Evolutionary conservation across 2,329 filamentous ascomycete species (phyloP), one percentile per base, ranked within the genome.

Genomic region (Magnaporthiopsis rhizophila): DNA sequence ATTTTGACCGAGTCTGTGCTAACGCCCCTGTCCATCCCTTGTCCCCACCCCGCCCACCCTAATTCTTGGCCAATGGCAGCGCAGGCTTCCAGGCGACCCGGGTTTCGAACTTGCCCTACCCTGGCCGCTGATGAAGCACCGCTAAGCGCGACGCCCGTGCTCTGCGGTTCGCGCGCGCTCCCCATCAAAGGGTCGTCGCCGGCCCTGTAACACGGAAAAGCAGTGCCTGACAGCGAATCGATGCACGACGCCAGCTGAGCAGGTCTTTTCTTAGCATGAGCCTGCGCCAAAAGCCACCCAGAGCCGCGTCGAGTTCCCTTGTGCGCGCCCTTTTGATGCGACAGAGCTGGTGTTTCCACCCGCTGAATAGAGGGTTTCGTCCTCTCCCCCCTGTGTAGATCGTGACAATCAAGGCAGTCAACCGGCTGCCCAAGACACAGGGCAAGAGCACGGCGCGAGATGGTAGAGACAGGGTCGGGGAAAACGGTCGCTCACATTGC

Each of bases 51-150:
- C 58, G 50, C 21, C 21, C 1, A 21, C 32, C 61, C 30, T 18
- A 11, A 26, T n/a, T 18, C 2, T 50, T 24, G 34, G 59, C 64
- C 64, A 65, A 64, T 65, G 9, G 53, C n/a, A 66, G 64, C 28
- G 28, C 65, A 60, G 71, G 71, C 69, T 36, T 71, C 74, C 72
- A 74, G 70, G 72, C 73, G 72, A 67, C 65, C 65, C 68, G 68
- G 67, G 77, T 79, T 78, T 79, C 76, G 76, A 57, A 26, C 64
- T 18, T 18, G 18, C 18, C 8, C 38, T 30, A 50, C 21, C 65
- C 68, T 65, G 72, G 68, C 69, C 71, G 68, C 64, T 71, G 76
- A 74, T 77, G 75, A 78, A 69, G 74, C 73, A 71, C 74, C 72
- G 75, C 73, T n/a, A 59, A 59, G 58, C 58, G 58, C 58, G 13